A percentile compares a stretch with the other conserved stretches of the same genome.
Conservation (phyloP, 345 rosid species). For the Pelargonium nanum region DNA sequence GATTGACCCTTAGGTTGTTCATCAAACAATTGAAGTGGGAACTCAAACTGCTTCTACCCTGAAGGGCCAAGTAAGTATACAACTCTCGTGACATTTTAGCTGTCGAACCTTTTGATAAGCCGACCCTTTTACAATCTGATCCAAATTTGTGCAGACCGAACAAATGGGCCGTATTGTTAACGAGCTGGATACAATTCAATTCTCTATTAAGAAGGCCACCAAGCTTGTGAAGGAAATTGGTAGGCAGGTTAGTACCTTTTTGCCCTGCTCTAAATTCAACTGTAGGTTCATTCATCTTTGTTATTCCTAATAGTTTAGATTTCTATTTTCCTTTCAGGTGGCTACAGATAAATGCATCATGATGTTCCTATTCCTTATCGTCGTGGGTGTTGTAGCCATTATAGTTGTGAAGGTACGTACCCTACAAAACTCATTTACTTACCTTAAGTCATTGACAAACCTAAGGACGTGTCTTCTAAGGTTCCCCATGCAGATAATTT, state of each 20-base stretch:
- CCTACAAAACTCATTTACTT: constrained; percentile 1
- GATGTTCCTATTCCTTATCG: constrained; percentile 81
- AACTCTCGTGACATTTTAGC: background rate
- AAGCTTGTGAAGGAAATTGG: constrained; percentile 98
- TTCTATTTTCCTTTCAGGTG: constrained; percentile 43
- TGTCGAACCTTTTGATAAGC: background rate
- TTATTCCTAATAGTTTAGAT: constrained; percentile 6
- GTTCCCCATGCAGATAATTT: background rate
- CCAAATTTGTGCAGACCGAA: constrained; percentile 55
- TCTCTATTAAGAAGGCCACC: constrained; percentile 95
- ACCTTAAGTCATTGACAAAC: background rate
- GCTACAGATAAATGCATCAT: constrained; percentile 98
- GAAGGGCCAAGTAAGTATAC: constrained; percentile 79
- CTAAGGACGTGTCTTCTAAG: background rate
- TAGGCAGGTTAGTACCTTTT: constrained; percentile 58
- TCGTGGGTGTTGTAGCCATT: constrained; percentile 86
- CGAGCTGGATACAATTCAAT: constrained; percentile 93
- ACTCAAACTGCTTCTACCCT: constrained; percentile 81
- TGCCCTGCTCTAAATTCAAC: background rate
- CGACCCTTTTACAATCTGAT: constrained; percentile 10
- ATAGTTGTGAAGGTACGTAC: constrained; percentile 95
- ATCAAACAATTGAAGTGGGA: constrained; percentile 97
- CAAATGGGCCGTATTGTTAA: constrained; percentile 98
- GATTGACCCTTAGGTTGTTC: constrained; percentile 54
- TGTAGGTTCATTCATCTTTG: background rate